Percentiles rank a stretch among this genome's conserved stretches.
Conservation (phyloP, 306 rosid genomes). For the Prunus davidiana region DNA sequence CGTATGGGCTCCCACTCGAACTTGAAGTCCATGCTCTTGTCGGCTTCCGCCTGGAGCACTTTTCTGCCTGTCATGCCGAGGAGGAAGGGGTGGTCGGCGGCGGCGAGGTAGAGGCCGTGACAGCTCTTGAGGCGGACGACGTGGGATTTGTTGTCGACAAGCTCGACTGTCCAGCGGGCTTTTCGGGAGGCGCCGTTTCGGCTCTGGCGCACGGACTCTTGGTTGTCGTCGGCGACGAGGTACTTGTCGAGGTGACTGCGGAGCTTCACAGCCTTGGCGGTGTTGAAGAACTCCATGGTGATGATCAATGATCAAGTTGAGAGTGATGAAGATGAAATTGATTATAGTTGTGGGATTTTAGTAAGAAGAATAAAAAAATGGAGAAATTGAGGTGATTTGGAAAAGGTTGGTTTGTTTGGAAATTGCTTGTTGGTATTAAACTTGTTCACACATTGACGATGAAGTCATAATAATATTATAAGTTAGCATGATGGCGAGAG, state of each 20-base stretch:
- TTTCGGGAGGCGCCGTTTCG: slow-evolving; percentile 33
- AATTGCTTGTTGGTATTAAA: slow-evolving; percentile 27
- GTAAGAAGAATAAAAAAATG: background rate
- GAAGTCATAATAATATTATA: no score
- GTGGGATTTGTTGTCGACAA: slow-evolving; percentile 36
- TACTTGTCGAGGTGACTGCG: slow-evolving; percentile 74
- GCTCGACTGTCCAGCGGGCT: slow-evolving; percentile 65
- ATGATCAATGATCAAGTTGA: background rate
- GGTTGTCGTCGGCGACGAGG: slow-evolving; percentile 52
- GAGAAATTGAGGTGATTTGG: background rate
- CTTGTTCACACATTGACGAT: no score
- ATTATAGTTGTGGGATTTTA: background rate
- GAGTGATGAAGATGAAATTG: background rate
- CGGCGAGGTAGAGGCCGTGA: slow-evolving; percentile 57
- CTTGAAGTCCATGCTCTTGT: slow-evolving; percentile 21
- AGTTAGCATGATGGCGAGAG: slow-evolving; percentile 1
- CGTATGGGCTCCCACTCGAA: slow-evolving; percentile 70
- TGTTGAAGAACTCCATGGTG: slow-evolving; percentile 62
- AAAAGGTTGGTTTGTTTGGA: slow-evolving; percentile 16
- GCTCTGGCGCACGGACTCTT: slow-evolving; percentile 55
- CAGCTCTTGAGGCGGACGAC: slow-evolving; percentile 54
- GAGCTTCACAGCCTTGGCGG: slow-evolving; percentile 50
- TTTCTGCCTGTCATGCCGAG: slow-evolving; percentile 63
- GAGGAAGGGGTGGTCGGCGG: slow-evolving; percentile 44
- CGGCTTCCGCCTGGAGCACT: slow-evolving; percentile 35